Percentiles rank a stretch among this genome's conserved stretches.
phyloP scores from a whole-genome alignment of 371 early-diverging fungal species.

The Syncephalastrum racemosum region DNA sequence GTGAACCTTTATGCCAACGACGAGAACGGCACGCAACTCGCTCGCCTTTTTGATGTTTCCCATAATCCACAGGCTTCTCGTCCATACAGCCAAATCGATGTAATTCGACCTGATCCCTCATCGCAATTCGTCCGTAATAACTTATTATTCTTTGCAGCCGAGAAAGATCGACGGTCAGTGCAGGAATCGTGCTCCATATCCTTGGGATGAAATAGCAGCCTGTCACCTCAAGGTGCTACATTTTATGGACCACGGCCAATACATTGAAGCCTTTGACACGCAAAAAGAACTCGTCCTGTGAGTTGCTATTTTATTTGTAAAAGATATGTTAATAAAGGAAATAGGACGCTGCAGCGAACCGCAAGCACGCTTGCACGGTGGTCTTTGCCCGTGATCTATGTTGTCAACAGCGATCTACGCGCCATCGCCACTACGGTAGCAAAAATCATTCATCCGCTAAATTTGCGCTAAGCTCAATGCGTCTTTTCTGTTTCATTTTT shows the following conservation, averaged over 20 bases:
- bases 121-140: background rate
- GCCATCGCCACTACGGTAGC: slow-evolving; percentile 39
- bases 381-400: slow-evolving; percentile 55
- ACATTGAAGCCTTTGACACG: slow-evolving; percentile 49
- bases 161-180: slow-evolving; percentile 33
- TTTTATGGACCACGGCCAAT: slow-evolving; percentile 32
- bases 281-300: slow-evolving; percentile 58
- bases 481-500: background rate
- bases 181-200: slow-evolving; percentile 24
- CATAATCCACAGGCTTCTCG: slow-evolving; percentile 13
- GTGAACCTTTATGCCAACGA: slow-evolving; percentile 12
- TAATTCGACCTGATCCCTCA: background rate
- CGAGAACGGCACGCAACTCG: slow-evolving; percentile 29
- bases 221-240: slow-evolving; percentile 47
- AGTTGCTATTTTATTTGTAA: slow-evolving; percentile 14
- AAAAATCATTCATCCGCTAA: background rate
- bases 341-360: slow-evolving; percentile 46
- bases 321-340: background rate
- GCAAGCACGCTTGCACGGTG: slow-evolving; percentile 46
- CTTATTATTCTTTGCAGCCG: slow-evolving; percentile 6
- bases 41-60: slow-evolving; percentile 22
- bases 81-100: slow-evolving; percentile 16
- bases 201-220: slow-evolving; percentile 55
- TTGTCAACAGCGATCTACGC: slow-evolving; percentile 58
- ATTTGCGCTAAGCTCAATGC: background rate